Base-by-base conservation (phyloP, 495 filamentous ascomycete species). In the Pyronema domesticum region DNA sequence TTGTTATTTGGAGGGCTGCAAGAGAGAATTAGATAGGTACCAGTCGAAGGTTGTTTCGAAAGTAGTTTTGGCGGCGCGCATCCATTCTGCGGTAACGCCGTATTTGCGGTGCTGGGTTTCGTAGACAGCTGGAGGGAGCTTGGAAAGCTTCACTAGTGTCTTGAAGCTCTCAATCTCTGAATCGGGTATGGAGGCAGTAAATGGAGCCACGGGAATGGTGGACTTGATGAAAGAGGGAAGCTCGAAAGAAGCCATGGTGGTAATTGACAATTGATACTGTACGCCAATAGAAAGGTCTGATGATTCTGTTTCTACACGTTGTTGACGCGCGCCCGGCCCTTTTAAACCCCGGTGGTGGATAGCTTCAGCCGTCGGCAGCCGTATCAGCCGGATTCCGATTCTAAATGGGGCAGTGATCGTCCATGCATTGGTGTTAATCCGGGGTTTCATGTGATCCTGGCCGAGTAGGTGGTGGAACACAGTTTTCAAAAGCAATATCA, bases 1-100 rank as follows among this genome's bases (percentile, higher is more conserved):
- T 7, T 47, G 14, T 42, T 18, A n/a, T 43, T 23, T 36, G 30
- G 1, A 15, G 33, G 34, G 8, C n/a, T 18, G 33, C 9, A 52
- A 23, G 40, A 8, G 52, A 47, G 7, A 37, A 8, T 2, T 15
- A 8, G 6, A 10, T 5, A 37, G 44, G 15, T 63, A 74, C 73
- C 73, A 76, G 55, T 71, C 60, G 50, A 74, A 76, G 9, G 55
- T 56, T 5, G 60, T 61, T 18, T 57, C n/a, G 58, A 58, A 62
- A 10, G 54, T 61, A 11, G 74, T 67, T 54, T 74, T 74, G n/a
- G 75, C 73, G 0, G 71, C 58, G 3, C 57, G 58, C 39, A 83
- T 67, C 80, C 81, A 84, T 36, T 72, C 67, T 3, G 67, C 69
- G 0, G 73, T 72, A 44, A 82, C 62, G 7, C 81, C 81, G 60